phyloP scores from a whole-genome alignment of 192 early-diverging fungal species.

The Dispira simplex region DNA sequence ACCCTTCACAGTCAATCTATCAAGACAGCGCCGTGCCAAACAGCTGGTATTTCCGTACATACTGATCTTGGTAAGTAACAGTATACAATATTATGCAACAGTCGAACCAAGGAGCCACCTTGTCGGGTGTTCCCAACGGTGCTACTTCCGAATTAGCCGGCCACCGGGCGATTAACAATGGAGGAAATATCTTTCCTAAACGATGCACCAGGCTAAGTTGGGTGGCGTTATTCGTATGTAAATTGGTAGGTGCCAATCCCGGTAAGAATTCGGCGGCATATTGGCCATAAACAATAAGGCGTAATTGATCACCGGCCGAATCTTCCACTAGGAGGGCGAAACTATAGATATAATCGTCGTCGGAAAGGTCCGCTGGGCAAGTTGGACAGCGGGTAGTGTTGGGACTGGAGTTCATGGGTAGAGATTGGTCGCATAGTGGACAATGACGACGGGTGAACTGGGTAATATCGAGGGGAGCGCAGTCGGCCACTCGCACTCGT shows the following conservation, averaged over 20 bases:
- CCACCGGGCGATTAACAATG: not conserved
- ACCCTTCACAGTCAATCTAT: too few relatives aligned
- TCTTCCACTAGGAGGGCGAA: not conserved
- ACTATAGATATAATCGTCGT: not conserved
- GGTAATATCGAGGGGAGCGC: not conserved
- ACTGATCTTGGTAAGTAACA: not conserved
- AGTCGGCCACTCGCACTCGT: not conserved
- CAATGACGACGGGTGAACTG: not conserved
- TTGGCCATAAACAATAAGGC: not conserved
- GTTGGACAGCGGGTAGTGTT: not conserved
- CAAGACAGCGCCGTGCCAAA: too few relatives aligned
- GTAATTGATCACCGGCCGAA: not conserved
- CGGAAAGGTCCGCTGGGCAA: not conserved
- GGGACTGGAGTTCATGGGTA: not conserved
- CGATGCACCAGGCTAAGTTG: not conserved
- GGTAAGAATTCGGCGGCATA: not conserved
- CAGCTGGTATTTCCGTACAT: too few relatives aligned
- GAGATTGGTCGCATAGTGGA: not conserved
- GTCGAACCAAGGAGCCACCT: not conserved
- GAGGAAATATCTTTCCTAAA: not conserved
- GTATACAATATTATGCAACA: constrained; percentile 3
- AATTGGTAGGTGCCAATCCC: not conserved
- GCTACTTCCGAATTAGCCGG: not conserved
- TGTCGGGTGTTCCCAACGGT: not conserved
- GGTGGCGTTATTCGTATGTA: not conserved